These are phyloP conservation scores for Xerocomus nothofagi DNA, from an alignment of 1,284 basidiomycete species.

Conservation along the genomic window DNA sequence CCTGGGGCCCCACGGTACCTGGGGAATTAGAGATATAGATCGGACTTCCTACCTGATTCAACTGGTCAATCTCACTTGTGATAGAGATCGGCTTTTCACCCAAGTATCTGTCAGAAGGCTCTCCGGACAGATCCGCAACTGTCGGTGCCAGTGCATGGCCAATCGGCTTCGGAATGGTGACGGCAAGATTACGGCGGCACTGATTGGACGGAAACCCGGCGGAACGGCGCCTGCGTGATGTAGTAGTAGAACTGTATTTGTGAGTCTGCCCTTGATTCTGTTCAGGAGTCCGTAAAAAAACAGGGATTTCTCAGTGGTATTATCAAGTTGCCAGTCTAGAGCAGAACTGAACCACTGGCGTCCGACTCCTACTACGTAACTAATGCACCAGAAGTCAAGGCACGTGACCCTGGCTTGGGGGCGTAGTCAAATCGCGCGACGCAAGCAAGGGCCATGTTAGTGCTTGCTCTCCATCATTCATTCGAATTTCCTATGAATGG, in stretches of 20 bases:
- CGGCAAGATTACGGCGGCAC: not conserved
- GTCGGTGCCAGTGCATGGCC: too few relatives aligned
- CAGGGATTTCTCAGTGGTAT: too few relatives aligned
- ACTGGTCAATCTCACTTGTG: not conserved
- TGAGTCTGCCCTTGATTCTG: too few relatives aligned
- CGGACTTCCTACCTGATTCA: not conserved
- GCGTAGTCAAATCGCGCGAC: too few relatives aligned
- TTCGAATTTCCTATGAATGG: not conserved
- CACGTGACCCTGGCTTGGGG: conserved; percentile 9
- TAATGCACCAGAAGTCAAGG: not conserved
- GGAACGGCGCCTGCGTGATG: too few relatives aligned
- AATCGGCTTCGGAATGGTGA: not conserved
- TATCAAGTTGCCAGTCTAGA: too few relatives aligned
- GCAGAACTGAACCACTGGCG: too few relatives aligned
- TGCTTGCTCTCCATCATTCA: not conserved
- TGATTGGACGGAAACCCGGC: not conserved
- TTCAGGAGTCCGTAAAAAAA: too few relatives aligned
- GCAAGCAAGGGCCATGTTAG: too few relatives aligned
- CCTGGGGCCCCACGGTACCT: not conserved
- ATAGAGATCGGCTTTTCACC: not conserved
- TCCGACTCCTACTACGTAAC: too few relatives aligned
- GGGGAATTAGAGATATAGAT: not conserved
- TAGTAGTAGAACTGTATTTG: not conserved
- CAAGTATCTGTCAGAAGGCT: not conserved
- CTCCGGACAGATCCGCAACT: not conserved